Evolutionary conservation across 331 rosid species (phyloP).

Genomic region (Spiraea crenata): DNA sequence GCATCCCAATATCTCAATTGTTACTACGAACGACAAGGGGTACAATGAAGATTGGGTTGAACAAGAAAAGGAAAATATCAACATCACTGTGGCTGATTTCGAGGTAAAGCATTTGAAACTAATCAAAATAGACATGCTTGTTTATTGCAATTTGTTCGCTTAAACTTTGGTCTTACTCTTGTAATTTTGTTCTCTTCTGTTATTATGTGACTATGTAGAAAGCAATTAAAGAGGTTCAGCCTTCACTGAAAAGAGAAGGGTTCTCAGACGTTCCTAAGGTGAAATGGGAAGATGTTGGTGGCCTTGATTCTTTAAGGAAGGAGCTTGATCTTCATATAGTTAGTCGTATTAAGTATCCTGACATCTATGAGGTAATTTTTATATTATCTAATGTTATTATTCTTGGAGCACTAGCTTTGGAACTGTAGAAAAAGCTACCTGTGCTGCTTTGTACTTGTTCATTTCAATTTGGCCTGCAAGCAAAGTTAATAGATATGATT

Average conservation of each 20-base stretch:
- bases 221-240: constrained; percentile 64
- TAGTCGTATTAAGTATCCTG: constrained; percentile 56
- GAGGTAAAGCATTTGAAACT: constrained; percentile 38
- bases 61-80: constrained; percentile 54
- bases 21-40: constrained; percentile 20
- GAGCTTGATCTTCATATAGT: constrained; percentile 58
- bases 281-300: constrained; percentile 88
- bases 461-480: too few species aligned
- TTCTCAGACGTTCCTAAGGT: constrained; percentile 60
- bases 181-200: too few species aligned
- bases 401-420: too few species aligned
- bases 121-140: too few species aligned
- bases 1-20: constrained; percentile 34
- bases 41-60: constrained; percentile 51
- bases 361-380: constrained; percentile 58
- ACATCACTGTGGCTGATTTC: constrained; percentile 67
- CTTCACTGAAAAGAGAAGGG: constrained; percentile 30
- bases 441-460: too few species aligned
- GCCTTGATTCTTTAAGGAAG: constrained; percentile 58
- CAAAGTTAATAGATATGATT: too few species aligned
- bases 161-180: too few species aligned
- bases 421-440: too few species aligned
- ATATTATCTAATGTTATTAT: too few species aligned
- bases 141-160: neutral
- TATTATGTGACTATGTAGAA: constrained; percentile 40